A percentile compares a stretch with the other conserved stretches of the same genome.
Evolutionary conservation across 257 asterid genomes (phyloP).

Genomic region (Solanum corneliomulleri): DNA sequence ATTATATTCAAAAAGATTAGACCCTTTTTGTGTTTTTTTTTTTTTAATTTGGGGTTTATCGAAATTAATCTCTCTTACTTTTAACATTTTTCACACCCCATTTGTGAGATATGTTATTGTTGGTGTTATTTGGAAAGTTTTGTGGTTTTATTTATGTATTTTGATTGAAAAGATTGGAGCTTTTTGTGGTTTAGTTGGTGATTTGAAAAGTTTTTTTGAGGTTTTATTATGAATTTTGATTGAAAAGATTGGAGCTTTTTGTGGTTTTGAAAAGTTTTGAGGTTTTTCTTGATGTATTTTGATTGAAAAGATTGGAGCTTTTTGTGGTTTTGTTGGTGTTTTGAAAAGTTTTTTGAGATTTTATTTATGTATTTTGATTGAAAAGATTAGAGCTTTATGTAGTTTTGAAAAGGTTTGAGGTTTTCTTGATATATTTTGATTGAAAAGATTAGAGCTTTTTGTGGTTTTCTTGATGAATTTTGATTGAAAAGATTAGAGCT

Average conservation of each 20-base stretch:
- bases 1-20: background rate
- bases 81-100: no score
- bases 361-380: background rate
- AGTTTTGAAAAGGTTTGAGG: background rate
- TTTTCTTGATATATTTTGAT: no score
- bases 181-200: no score
- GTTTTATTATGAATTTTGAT: background rate
- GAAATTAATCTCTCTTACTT: no score
- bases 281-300: background rate
- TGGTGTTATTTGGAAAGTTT: background rate
- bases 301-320: background rate
- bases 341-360: background rate
- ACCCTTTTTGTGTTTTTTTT: background rate
- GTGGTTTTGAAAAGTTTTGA: background rate
- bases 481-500: background rate
- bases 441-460: background rate
- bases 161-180: background rate
- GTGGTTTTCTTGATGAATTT: background rate
- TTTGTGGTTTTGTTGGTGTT: background rate
- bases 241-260: background rate
- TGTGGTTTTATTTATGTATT: background rate
- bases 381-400: background rate
- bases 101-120: background rate
- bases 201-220: no score
- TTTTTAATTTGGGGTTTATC: accelerated